Evolutionary conservation across 2,329 filamentous ascomycete species (phyloP).

Genomic region (Huntiella abstrusa): DNA sequence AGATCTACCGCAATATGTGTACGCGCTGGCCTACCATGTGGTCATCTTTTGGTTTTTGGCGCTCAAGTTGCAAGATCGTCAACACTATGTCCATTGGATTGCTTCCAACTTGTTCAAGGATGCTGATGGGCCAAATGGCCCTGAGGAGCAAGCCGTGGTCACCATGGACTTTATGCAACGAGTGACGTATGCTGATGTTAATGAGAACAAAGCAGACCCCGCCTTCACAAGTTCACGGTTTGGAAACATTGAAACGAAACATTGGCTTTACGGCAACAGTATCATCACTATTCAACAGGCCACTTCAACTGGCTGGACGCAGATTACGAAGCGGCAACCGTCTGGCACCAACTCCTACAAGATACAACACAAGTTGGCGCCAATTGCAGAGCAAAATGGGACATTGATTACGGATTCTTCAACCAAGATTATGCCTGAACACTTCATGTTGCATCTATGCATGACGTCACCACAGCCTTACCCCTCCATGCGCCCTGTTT

Average conservation of each 20-base stretch:
- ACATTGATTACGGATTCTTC: constrained; percentile 24
- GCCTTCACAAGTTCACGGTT: constrained; percentile 46
- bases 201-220: constrained; percentile 50
- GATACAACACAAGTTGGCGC: constrained; percentile 39
- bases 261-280: constrained; percentile 56
- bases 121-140: constrained; percentile 45
- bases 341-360: constrained; percentile 45
- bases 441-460: constrained; percentile 51
- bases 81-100: constrained; percentile 77
- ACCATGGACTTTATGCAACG: constrained; percentile 91
- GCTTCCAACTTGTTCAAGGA: constrained; percentile 71
- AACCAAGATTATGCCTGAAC: constrained; percentile 50
- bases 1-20: constrained; percentile 82
- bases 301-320: constrained; percentile 44
- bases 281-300: constrained; percentile 59
- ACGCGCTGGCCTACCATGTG: constrained; percentile 82
- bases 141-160: constrained; percentile 84
- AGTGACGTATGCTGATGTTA: constrained; percentile 67
- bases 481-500: constrained; percentile 49
- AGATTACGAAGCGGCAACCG: constrained; percentile 52
- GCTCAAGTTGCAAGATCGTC: constrained; percentile 64
- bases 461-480: constrained; percentile 40
- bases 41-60: constrained; percentile 96
- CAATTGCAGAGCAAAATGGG: constrained; percentile 37
- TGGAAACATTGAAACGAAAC: constrained; percentile 45